Evolutionary conservation across 2,329 filamentous ascomycete genomes (phyloP).

Genomic region (Allantophomopsis cytisporea): DNA sequence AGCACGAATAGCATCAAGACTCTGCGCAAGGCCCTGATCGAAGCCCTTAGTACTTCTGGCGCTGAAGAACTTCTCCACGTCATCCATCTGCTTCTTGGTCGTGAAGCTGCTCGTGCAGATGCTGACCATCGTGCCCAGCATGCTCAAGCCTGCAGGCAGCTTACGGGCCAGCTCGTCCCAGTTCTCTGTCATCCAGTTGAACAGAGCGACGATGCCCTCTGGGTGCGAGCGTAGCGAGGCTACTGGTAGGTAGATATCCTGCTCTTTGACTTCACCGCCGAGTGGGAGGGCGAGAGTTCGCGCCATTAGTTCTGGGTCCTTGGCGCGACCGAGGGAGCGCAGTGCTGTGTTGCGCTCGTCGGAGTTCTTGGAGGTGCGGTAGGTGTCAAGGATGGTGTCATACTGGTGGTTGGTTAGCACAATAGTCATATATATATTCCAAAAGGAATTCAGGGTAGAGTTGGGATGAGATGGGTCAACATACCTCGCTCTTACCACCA

Average conservation of each 20-base stretch:
- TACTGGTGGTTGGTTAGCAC: conserved; percentile 34
- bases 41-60: conserved; percentile 77
- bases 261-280: conserved; percentile 75
- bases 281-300: conserved; percentile 64
- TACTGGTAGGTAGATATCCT: conserved; percentile 86
- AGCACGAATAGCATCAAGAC: conserved; percentile 68
- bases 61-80: conserved; percentile 70
- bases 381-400: conserved; percentile 62
- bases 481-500: conserved; percentile 70
- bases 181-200: conserved; percentile 71
- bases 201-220: conserved; percentile 69
- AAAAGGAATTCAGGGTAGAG: no score
- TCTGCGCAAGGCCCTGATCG: conserved; percentile 82
- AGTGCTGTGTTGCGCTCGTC: conserved; percentile 90
- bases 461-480: conserved; percentile 6
- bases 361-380: conserved; percentile 59
- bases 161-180: conserved; percentile 77
- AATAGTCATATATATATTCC: no score
- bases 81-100: conserved; percentile 57
- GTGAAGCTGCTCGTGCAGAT: conserved; percentile 77
- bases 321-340: conserved; percentile 67
- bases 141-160: conserved; percentile 73
- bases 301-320: conserved; percentile 67
- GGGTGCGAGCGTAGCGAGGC: conserved; percentile 64
- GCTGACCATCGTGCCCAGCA: conserved; percentile 73